phyloP scores from a whole-genome alignment of 192 early-diverging fungal genomes.

The Entophlyctis helioformis region DNA sequence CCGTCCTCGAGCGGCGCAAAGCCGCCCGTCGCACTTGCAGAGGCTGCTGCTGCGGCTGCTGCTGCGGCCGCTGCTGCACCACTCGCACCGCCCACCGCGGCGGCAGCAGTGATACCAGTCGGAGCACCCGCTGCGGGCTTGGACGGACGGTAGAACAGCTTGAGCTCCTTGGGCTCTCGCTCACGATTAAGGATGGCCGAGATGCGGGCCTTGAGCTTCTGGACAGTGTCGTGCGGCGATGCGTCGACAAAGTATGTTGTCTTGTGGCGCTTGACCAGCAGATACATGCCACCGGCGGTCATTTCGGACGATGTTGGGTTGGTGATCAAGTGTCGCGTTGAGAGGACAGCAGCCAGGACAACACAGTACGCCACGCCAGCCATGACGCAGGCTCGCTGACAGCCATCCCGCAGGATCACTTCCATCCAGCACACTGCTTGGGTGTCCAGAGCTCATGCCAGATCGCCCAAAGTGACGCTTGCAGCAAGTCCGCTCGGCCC shows the following conservation, averaged over 20 bases:
- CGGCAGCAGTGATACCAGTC: not conserved
- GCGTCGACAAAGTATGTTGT: constrained; percentile 26
- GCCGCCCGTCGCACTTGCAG: not conserved
- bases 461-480: too few relatives aligned
- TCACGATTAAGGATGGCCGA: constrained; percentile 7
- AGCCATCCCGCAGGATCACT: too few relatives aligned
- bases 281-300: too few relatives aligned
- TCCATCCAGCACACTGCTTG: too few relatives aligned
- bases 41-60: not conserved
- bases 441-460: too few relatives aligned
- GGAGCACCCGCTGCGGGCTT: constrained; percentile 5
- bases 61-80: constrained; percentile 7
- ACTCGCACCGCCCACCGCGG: not conserved
- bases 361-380: too few relatives aligned
- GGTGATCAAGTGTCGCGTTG: too few relatives aligned
- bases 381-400: too few relatives aligned
- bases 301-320: too few relatives aligned
- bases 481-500: too few relatives aligned
- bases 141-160: constrained; percentile 6
- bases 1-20: constrained; percentile 25
- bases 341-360: too few relatives aligned
- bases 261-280: constrained; percentile 27
- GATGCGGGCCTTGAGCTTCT: constrained; percentile 17
- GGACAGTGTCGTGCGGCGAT: constrained; percentile 15
- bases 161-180: constrained; percentile 17